Conservation (phyloP, 2,329 filamentous ascomycete genomes). For the Fusarium dimerum region DNA sequence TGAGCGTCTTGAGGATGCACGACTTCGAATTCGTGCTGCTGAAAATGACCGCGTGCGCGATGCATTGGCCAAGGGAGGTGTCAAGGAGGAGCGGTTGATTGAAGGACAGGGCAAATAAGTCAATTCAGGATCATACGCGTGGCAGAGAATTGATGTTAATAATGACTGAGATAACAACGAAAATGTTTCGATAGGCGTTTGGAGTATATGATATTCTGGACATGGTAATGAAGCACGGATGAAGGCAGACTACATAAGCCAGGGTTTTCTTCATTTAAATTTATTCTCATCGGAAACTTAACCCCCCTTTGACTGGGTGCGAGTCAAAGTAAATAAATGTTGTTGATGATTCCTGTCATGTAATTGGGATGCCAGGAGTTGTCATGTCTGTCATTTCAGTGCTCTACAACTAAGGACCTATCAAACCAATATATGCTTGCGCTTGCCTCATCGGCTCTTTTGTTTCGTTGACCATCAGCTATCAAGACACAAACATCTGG, state of each 20-base stretch:
- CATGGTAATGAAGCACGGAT: no score
- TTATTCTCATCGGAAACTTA: no score
- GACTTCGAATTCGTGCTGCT: slow-evolving; percentile 57
- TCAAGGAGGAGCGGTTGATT: slow-evolving; percentile 42
- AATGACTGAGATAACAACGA: not conserved
- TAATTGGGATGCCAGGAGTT: no score
- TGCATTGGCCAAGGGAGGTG: slow-evolving; percentile 48
- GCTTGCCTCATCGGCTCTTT: not conserved
- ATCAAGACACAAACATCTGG: not conserved
- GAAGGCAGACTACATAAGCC: no score
- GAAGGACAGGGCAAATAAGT: slow-evolving; percentile 32
- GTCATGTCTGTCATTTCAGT: not conserved
- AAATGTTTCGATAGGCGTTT: not conserved
- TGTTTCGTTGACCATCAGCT: not conserved
- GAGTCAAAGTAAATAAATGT: no score
- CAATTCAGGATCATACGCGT: not conserved
- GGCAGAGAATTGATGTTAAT: not conserved
- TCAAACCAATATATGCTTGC: not conserved
- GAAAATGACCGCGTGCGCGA: slow-evolving; percentile 60
- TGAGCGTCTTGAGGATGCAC: slow-evolving; percentile 67
- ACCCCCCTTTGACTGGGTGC: no score
- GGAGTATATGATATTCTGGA: no score
- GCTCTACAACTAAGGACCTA: not conserved
- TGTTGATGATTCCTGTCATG: no score
- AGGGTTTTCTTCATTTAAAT: no score